phyloP scores from a whole-genome alignment of 2,329 filamentous ascomycete species.

The Escovopsis sp. region DNA sequence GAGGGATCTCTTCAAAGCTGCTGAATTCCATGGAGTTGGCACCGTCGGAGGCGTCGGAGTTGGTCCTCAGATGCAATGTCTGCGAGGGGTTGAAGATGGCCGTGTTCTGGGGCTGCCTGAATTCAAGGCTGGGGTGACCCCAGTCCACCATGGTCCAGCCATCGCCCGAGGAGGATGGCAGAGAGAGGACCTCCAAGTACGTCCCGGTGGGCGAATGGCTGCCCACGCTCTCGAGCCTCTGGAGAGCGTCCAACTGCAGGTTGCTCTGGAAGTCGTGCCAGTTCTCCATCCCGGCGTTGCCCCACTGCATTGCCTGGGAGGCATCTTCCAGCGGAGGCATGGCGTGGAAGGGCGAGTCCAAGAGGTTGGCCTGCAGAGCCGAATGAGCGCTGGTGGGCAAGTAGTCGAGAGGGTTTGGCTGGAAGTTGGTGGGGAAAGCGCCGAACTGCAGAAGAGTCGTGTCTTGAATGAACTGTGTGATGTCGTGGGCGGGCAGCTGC shows the following conservation, averaged over 20 bases:
- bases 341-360: slow-evolving; percentile 47
- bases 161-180: slow-evolving; percentile 68
- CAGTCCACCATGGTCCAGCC: slow-evolving; percentile 75
- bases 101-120: slow-evolving; percentile 33
- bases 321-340: slow-evolving; percentile 42
- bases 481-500: slow-evolving; percentile 25
- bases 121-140: slow-evolving; percentile 49
- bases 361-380: slow-evolving; percentile 43
- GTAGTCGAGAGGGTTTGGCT: slow-evolving; percentile 43
- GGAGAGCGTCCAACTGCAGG: slow-evolving; percentile 35
- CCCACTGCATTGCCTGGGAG: slow-evolving; percentile 44
- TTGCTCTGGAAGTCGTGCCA: slow-evolving; percentile 65
- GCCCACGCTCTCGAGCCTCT: slow-evolving; percentile 25
- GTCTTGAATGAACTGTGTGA: slow-evolving; percentile 41
- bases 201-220: slow-evolving; percentile 32
- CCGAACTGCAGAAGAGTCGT: slow-evolving; percentile 40
- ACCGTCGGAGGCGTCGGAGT: slow-evolving; percentile 72
- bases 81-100: slow-evolving; percentile 87
- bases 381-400: slow-evolving; percentile 47
- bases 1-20: slow-evolving; percentile 65
- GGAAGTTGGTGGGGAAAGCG: slow-evolving; percentile 35
- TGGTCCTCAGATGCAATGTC: slow-evolving; percentile 73
- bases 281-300: slow-evolving; percentile 46
- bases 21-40: slow-evolving; percentile 50
- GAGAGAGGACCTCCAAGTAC: slow-evolving; percentile 72